These are phyloP conservation scores for Diaporthe capsici DNA, from an alignment of 2,329 filamentous ascomycete species.

Conservation along the genomic window DNA sequence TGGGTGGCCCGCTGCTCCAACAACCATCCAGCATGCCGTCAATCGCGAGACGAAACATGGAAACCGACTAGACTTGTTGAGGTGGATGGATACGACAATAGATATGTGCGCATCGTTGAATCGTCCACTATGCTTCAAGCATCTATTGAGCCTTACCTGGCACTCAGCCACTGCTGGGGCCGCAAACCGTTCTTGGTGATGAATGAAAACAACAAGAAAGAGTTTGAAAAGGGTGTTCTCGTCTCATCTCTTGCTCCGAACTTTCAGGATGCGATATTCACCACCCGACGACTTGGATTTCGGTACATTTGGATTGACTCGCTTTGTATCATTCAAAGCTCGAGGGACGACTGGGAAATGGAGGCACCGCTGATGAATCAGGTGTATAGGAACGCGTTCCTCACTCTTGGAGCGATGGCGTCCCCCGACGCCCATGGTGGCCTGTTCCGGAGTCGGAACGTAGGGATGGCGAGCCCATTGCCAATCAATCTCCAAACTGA, in stretches of 20 bases:
- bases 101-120: constrained; percentile 29
- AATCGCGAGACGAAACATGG: neutral
- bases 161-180: constrained; percentile 49
- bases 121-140: neutral
- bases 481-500: neutral
- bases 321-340: constrained; percentile 46
- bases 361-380: constrained; percentile 48
- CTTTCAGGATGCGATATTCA: constrained; percentile 42
- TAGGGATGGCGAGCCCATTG: neutral
- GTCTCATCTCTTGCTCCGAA: constrained; percentile 28
- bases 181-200: constrained; percentile 21
- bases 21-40: neutral
- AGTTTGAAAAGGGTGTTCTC: neutral
- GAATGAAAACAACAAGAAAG: neutral
- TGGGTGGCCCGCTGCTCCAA: constrained; percentile 15
- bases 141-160: constrained; percentile 41
- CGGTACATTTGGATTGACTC: constrained; percentile 48
- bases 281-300: constrained; percentile 39
- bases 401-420: constrained; percentile 24
- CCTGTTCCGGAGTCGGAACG: constrained; percentile 24
- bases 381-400: constrained; percentile 44
- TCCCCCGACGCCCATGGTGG: constrained; percentile 32
- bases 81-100: neutral
- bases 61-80: constrained; percentile 46
- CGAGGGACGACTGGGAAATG: constrained; percentile 41